Evolutionary conservation across 1,284 basidiomycete genomes (phyloP), one percentile per base, ranked within the genome.

Genomic region (Sanghuangporus baumii): DNA sequence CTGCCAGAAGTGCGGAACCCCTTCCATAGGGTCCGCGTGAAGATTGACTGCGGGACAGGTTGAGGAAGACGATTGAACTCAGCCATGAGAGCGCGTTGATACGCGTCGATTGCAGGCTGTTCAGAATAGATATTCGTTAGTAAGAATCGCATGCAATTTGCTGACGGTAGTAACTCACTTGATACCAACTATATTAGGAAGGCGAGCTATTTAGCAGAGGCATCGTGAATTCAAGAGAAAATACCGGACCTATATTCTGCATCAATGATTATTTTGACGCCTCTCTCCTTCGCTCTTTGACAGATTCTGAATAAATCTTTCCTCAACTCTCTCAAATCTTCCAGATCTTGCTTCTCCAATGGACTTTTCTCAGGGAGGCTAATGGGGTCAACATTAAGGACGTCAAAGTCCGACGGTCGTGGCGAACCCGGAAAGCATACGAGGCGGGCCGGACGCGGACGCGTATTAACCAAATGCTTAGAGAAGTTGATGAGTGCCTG

Each of bases 21-120:
- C 14, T 20, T 34, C 37, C 47, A 56, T 14, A 34, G 23, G 16
- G n/a, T 36, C 26, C 34, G 55, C 11, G 26, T 31, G 38, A 47
- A 23, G 12, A 37, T 16, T 52, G 62, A 60, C 20, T 36, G 58
- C 34, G 34, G 20, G 18, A 59, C 4, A 6, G 16, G 41, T 43
- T 14, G 56, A 31, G 78, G 69, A n/a, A 82, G 71, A 51, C 80
- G 79, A 73, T 96, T 95, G 76, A 90, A 95, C 68, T 84, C 80
- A 14, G 83, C 81, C 78, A 89, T 91, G 31, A 95, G 79, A 5
- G 86, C 78, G n/a, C 89, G 76, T 4, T 88, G 84, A 62, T 89
- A 81, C 0, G 91, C 88, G 72, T 95, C 93, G 51, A 95, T 81
- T 0, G 91, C 92, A 9, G 93, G 91, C 76, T 92, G 61, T 14